Evolutionary conservation across 371 early-diverging fungal genomes (phyloP).

Genomic region (Haplosporangium sp.): DNA sequence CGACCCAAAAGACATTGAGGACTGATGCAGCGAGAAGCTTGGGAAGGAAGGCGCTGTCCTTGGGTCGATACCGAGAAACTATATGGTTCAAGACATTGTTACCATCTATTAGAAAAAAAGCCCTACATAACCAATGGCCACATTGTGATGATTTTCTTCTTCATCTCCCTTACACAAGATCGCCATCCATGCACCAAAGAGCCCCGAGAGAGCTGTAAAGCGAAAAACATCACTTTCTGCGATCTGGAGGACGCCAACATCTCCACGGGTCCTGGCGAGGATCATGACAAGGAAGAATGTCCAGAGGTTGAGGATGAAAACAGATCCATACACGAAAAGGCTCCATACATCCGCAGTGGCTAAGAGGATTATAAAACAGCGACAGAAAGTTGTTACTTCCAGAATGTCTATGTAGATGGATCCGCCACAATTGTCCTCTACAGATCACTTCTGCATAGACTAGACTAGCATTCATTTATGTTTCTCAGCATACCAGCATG

Average conservation of each 20-base stretch:
- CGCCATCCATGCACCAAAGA: constrained; percentile 27
- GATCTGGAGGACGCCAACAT: constrained; percentile 14
- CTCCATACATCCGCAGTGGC: constrained; percentile 24
- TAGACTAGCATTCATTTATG: background rate
- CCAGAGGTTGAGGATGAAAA: constrained; percentile 24
- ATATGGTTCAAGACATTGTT: background rate
- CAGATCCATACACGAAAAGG: constrained; percentile 6
- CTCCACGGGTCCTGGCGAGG: constrained; percentile 11
- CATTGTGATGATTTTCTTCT: background rate
- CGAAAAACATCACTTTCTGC: constrained; percentile 18
- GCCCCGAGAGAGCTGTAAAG: constrained; percentile 16
- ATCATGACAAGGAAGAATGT: constrained; percentile 33
- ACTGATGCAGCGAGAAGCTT: constrained; percentile 13
- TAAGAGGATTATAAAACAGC: background rate
- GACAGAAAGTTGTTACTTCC: background rate
- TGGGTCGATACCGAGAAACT: constrained; percentile 25
- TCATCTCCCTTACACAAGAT: constrained; percentile 20
- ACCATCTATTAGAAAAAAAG: background rate
- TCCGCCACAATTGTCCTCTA: background rate
- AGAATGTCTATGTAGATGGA: background rate
- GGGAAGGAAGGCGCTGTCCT: constrained; percentile 19
- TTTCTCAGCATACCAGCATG: constrained; percentile 15
- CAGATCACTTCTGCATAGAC: too few species aligned
- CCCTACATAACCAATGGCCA: background rate
- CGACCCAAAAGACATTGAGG: constrained; percentile 34